phyloP scores from a whole-genome alignment of 441 rosid genomes.

The Raphanus hybrid region DNA sequence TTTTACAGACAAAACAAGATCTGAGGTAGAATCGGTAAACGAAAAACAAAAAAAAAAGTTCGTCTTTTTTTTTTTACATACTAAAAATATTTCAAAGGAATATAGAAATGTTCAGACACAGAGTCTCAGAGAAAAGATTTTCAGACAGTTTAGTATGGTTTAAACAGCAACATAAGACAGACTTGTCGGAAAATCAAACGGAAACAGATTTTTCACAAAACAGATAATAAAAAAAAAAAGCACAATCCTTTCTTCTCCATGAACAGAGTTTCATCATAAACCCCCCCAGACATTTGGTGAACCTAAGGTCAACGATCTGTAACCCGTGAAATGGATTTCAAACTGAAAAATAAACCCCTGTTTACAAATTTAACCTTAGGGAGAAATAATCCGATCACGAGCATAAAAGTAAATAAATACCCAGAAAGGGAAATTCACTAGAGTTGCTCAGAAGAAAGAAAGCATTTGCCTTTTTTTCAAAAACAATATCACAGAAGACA shows the following conservation, averaged over 20 bases:
- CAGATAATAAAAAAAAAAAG: too few species aligned
- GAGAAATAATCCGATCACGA: neutral
- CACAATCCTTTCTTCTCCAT: too few species aligned
- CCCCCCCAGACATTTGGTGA: neutral
- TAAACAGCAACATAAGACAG: slow-evolving; percentile 28
- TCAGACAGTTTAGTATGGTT: slow-evolving; percentile 19
- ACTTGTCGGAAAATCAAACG: neutral
- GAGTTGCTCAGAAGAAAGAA: slow-evolving; percentile 19
- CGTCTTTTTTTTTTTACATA: neutral
- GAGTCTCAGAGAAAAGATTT: slow-evolving; percentile 1
- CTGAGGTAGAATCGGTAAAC: neutral
- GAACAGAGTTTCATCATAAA: too few species aligned
- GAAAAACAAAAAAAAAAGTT: neutral
- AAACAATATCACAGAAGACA: neutral
- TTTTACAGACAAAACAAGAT: slow-evolving; percentile 11
- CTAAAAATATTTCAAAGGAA: too few species aligned
- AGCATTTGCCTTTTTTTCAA: slow-evolving; percentile 24
- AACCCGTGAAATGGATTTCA: slow-evolving; percentile 23
- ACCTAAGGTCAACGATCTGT: slow-evolving; percentile 43
- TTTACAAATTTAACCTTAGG: neutral
- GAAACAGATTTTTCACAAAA: too few species aligned
- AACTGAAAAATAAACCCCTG: neutral
- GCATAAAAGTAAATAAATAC: neutral
- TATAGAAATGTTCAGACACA: slow-evolving; percentile 17
- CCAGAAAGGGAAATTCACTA: neutral